Percentiles rank a stretch among this genome's conserved stretches.
phyloP scores from a whole-genome alignment of 2,329 filamentous ascomycete species.

The Botrytis pseudocinerea region DNA sequence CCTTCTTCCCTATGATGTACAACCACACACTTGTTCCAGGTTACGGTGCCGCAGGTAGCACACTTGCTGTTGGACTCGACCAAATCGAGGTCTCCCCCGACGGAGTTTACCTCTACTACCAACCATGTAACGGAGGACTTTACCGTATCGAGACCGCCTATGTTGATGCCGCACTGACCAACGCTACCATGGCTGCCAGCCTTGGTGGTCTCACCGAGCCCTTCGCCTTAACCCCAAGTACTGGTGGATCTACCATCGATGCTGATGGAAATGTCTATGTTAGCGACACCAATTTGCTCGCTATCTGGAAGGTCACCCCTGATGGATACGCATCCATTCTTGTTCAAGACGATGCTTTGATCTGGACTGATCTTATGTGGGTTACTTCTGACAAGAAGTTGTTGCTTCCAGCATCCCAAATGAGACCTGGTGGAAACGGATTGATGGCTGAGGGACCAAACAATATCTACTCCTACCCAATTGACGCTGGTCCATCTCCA shows the following conservation, averaged over 20 bases:
- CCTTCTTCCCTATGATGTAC: constrained; percentile 39
- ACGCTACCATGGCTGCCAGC: constrained; percentile 37
- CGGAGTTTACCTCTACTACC: constrained; percentile 43
- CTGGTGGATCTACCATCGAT: constrained; percentile 32
- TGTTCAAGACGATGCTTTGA: constrained; percentile 26
- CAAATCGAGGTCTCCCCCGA: constrained; percentile 46
- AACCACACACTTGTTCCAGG: constrained; percentile 37
- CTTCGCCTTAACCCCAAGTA: constrained; percentile 26
- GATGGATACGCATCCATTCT: constrained; percentile 27
- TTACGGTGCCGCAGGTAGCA: constrained; percentile 28
- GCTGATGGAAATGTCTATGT: constrained; percentile 44
- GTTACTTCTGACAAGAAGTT: constrained; percentile 27
- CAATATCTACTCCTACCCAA: constrained; percentile 29
- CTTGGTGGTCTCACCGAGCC: constrained; percentile 38
- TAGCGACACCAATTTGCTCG: constrained; percentile 40
- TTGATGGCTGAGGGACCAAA: constrained; percentile 26
- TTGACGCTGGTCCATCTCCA: constrained; percentile 27
- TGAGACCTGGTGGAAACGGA: constrained; percentile 26
- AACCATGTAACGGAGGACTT: constrained; percentile 43
- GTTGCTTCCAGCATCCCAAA: constrained; percentile 28
- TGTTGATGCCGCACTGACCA: constrained; percentile 42
- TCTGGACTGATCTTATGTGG: constrained; percentile 31
- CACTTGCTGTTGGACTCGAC: constrained; percentile 40
- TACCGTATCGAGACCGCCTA: constrained; percentile 42
- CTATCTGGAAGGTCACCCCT: constrained; percentile 27